Base-by-base conservation (phyloP, 306 rosid species). In the Delonix regia region DNA sequence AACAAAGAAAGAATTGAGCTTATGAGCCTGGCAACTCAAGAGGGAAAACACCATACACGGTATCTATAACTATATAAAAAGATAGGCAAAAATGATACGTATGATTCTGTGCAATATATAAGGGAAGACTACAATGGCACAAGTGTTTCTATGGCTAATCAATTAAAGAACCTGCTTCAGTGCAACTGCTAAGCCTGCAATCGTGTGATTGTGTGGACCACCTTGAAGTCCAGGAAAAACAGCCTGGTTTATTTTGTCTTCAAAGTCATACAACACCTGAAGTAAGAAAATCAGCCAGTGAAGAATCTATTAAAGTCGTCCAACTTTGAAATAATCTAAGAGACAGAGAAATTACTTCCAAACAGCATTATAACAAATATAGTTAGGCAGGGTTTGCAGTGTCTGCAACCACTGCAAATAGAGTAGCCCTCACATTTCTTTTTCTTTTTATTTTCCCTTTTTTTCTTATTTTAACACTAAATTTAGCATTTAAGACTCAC, bases 191-290 rank as follows among this genome's bases (percentile, higher is more conserved):
- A 93, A 86, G 84, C 93, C 98, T 55, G 97, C 5, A 63, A 93
- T 91, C 10, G 97, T 93, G 77, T 93, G 98, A 78, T 93, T 91
- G 87, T 93, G 98, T 33, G 97, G 97, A 82, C 97, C 98, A 88
- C 98, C 98, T 86, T 93, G 98, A 72, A 93, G 93, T 83, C 98
- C 98, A 72, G 98, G 98, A 80, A 93, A 93, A 82, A 93, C 93
- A 80, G 98, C 98, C 84, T 88, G 92, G 66, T 93, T 93, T 73
- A 93, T 93, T 86, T 87, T 94, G 88, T 91, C 97, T 86, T 89
- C 91, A 7, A 75, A 89, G 81, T 89, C 94, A 78, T 89, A 92
- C 52, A 92, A 76, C 75, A 90, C 92, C 94, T 91, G 86, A 12
- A 78, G 33, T 73, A 83, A 36, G 75, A 36, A 80, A 78, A 9